These are phyloP conservation scores for Marasmius oreades DNA, from an alignment of 1,284 basidiomycete genomes.

Conservation along the genomic window DNA sequence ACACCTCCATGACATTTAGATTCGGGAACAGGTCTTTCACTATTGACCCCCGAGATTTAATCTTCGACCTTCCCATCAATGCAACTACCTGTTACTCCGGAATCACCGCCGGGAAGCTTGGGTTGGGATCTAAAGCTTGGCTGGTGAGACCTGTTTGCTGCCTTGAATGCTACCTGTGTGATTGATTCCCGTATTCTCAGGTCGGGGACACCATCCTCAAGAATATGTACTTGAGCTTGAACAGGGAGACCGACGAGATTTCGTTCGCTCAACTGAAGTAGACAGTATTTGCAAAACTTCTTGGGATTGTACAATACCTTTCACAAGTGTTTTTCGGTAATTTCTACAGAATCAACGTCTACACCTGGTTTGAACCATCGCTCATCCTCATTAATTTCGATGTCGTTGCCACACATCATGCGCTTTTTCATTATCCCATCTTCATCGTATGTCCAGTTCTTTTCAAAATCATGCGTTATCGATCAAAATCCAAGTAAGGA, in stretches of 20 bases:
- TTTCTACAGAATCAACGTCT: constrained; percentile 23
- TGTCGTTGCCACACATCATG: constrained; percentile 58
- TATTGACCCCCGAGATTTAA: constrained; percentile 63
- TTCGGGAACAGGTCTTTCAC: constrained; percentile 61
- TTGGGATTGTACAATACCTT: background rate
- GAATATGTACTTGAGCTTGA: constrained; percentile 65
- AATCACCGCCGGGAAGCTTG: constrained; percentile 53
- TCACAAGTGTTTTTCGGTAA: constrained; percentile 31
- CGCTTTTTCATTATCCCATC: constrained; percentile 55
- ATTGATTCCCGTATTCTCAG: constrained; percentile 28
- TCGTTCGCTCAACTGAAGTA: constrained; percentile 43
- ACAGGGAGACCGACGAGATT: constrained; percentile 54
- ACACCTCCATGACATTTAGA: constrained; percentile 53
- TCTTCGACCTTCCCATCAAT: constrained; percentile 56
- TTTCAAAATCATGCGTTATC: background rate
- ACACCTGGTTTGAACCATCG: constrained; percentile 49
- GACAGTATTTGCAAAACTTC: background rate
- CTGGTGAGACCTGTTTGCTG: constrained; percentile 38
- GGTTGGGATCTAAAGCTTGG: constrained; percentile 50
- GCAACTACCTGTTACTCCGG: constrained; percentile 67
- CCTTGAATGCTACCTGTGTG: background rate
- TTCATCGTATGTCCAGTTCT: constrained; percentile 54
- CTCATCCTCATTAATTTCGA: constrained; percentile 44
- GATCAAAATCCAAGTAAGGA: background rate
- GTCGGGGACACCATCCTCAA: constrained; percentile 59